These are phyloP conservation scores for Gyrodon lividus DNA, from an alignment of 768 basidiomycete genomes.

Conservation along the genomic window DNA sequence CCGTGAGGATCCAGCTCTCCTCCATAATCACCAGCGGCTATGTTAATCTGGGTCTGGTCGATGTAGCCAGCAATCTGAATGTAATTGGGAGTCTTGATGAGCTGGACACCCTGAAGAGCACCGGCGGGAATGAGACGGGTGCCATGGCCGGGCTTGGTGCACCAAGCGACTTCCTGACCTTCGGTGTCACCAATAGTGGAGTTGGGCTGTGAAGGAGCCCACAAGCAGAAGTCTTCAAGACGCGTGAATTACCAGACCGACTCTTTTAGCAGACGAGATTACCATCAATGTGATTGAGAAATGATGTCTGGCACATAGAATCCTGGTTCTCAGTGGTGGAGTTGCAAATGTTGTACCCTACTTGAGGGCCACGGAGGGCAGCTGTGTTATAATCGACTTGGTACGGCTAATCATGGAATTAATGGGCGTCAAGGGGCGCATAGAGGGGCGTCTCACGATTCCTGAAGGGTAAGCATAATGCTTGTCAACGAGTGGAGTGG, in stretches of 20 bases:
- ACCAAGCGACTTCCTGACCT: slow-evolving; percentile 73
- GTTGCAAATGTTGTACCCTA: slow-evolving; percentile 69
- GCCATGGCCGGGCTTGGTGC: slow-evolving; percentile 67
- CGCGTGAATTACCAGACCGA: neutral
- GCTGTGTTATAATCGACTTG: slow-evolving; percentile 42
- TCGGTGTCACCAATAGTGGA: slow-evolving; percentile 64
- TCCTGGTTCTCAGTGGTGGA: slow-evolving; percentile 57
- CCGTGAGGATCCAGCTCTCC: slow-evolving; percentile 76
- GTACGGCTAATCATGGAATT: slow-evolving; percentile 40
- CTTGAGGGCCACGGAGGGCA: slow-evolving; percentile 53
- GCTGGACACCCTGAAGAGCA: slow-evolving; percentile 63
- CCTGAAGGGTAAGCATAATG: slow-evolving; percentile 42
- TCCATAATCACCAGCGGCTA: slow-evolving; percentile 52
- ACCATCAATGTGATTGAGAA: slow-evolving; percentile 58
- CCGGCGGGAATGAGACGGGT: slow-evolving; percentile 72
- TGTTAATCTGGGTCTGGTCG: slow-evolving; percentile 57
- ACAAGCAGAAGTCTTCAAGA: slow-evolving; percentile 64
- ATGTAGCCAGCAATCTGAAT: slow-evolving; percentile 61
- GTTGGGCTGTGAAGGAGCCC: slow-evolving; percentile 53
- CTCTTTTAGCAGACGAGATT: slow-evolving; percentile 2
- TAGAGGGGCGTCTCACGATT: slow-evolving; percentile 34
- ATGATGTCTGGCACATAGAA: slow-evolving; percentile 70
- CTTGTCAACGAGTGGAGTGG: slow-evolving; percentile 47
- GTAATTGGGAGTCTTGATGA: slow-evolving; percentile 58
- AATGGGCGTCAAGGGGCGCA: neutral